These are phyloP conservation scores for Leptographium lundbergii DNA, from an alignment of 2,329 filamentous ascomycete species.

Conservation along the genomic window DNA sequence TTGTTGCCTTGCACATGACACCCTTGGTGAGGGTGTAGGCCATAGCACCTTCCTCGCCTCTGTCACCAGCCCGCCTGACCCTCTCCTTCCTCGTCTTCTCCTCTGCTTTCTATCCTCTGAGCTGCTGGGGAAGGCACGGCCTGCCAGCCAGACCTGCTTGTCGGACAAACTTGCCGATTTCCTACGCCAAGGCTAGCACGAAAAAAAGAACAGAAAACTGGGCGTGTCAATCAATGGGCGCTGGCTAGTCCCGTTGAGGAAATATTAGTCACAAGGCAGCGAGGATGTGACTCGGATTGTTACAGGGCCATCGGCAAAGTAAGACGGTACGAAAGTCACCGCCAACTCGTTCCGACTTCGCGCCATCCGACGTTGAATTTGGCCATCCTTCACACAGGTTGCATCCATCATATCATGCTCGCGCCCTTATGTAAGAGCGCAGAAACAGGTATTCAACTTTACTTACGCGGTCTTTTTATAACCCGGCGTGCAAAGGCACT, in stretches of 20 bases:
- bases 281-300: neutral
- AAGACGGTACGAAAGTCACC: neutral
- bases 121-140: neutral
- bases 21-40: neutral
- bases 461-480: no score
- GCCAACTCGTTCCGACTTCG: neutral
- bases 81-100: neutral
- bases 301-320: no score
- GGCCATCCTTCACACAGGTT: no score
- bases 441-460: no score
- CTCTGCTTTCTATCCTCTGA: neutral
- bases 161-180: no score
- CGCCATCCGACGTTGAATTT: no score
- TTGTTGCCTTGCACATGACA: no score
- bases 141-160: no score
- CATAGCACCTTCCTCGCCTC: neutral
- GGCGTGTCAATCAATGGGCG: conserved; percentile 9
- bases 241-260: conserved; percentile 7
- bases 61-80: neutral
- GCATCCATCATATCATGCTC: no score
- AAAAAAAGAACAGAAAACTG: neutral
- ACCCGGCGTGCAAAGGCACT: no score
- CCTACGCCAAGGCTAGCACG: neutral
- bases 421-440: no score
- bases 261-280: conserved; percentile 19